Evolutionary conservation across 805 yeast genomes (phyloP), one percentile per base, ranked within the genome.

Genomic region (Candida lessepsii): DNA sequence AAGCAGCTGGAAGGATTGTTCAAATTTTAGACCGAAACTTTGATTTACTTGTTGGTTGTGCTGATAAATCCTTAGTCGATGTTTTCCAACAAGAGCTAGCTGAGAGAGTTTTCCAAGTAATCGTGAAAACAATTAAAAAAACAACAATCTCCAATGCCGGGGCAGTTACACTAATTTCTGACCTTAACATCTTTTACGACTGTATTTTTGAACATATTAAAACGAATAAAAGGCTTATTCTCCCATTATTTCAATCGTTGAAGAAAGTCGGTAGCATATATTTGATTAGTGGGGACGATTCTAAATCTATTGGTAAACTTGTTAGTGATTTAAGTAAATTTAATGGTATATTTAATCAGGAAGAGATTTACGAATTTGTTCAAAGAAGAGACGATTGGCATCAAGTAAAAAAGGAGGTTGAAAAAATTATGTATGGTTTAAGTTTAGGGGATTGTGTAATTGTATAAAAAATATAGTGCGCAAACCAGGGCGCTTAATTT

Each of bases 21-120:
- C 65, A 70, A 15, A 67, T 90, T 17, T 60, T 93, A 40, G 75
- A 76, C 9, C 77, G 80, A 11, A 95, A 91, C 56, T 79, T 90
- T 45, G 78, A 76, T 41, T 63, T 90, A 41, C 64, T 91, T 31
- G 78, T 76, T 13, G 95, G 89, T 2, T 76, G 93, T 4, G 86
- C 96, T 0, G 98, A 91, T 40, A 86, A 83, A 55, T 76, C 88
- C 1, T 83, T 95, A 9, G 75, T 90, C 18, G 98, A 90, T 50
- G 95, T 91, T 0, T 93, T 89, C 56, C 93, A 90, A 52, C 96
- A 90, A 56, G 99, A 93, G 54, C 81, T 91, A 24, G 96, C 96
- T 0, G 86, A 88, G 58, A 61, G 98, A 30, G 82, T 93, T 45
- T 88, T 87, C 54, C 80, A 76, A 27, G 70, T 81, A 1, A 65